Evolutionary conservation across 1,284 basidiomycete species (phyloP), one percentile per base, ranked within the genome.

Genomic region (Anthracocystis walkeri): DNA sequence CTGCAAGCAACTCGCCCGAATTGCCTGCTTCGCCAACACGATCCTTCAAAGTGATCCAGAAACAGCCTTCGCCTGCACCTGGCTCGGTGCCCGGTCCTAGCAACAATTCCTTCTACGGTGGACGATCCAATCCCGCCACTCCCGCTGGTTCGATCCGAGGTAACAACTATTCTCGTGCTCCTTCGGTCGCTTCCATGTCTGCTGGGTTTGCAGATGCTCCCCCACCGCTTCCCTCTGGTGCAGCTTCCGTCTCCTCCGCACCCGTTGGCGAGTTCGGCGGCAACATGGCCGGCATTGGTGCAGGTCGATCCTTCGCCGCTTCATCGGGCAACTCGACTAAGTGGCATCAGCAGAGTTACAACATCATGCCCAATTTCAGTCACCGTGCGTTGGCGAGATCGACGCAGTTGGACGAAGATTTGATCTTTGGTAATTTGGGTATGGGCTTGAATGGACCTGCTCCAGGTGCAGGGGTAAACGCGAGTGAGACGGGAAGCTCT

Each of bases 261-360:
- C 73, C 73, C n/a, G 54, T 49, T 1, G 35, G 64, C 25, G 73
- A 75, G 46, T 69, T 65, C 23, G 71, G 68, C 40, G 62, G 71
- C 54, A 75, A 75, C 73, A 75, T 75, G 68, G 73, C 73, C 11
- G 73, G 73, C 23, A 45, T 75, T 20, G 73, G 73, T n/a, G 73
- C 73, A 1, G 67, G 73, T 23, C 64, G 67, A 18, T 62, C 73
- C 16, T 75, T 61, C 20, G 65, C 57, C 20, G 58, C 65, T 8
- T 71, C 67, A 25, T 68, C 65, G 31, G 69, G 58, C 48, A 68
- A 76, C 69, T 76, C 74, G 60, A 76, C 74, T 46, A 76, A 76
- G 55, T 76, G 74, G 74, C 74, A 76, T 49, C 74, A 76, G 59
- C 69, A 72, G 63, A 52, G 49, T 31, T 76, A 76, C 61, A 72